Base-by-base conservation (phyloP, 2,329 filamentous ascomycete species). In the Cryphonectria japonica region DNA sequence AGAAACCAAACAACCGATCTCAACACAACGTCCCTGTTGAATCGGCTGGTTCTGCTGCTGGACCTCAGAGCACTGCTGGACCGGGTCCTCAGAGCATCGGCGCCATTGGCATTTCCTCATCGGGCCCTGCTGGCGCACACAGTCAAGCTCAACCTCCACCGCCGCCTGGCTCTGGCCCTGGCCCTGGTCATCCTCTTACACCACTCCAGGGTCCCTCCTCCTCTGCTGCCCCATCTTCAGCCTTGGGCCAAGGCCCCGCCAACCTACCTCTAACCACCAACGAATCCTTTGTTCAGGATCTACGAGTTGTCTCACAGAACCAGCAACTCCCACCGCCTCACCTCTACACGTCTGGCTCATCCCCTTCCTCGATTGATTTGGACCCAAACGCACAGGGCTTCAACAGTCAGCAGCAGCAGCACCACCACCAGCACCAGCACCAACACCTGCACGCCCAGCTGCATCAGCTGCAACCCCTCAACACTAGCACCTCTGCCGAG, bases 1-100 rank as follows among this genome's bases (percentile, higher is more conserved):
- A 84, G 78, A 87, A 82, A 82, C 84, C 86, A 79, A 84, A 83
- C 82, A 87, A 86, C 77, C 85, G 85, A 76, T 87, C 87, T 78
- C 87, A 88, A 81, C 85, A 87, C 78, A 83, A 84, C 74, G 82
- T 88, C 76, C 41, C 67, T 52, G 81, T 82, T 76, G 86, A 86
- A 72, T 69, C 69, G 69, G 71, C 71, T 71, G 71, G 66, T 41
- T 41, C 69, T 54, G 62, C 70, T 66, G 67, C 63, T 16, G 63
- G 63, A 78, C 80, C 80, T 26, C 63, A 65, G 39, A 65, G 43
- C 41, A 19, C 67, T 32, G 71, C 71, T 70, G 71, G 73, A 14
- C 60, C 60, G 29, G 57, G 39, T 43, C 29, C 39, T n/a, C 68
- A 70, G 37, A 69, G 69, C 66, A 63, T 61, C 19, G 37, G 34